Evolutionary conservation across 331 rosid genomes (phyloP).

Genomic region (Pyracantha coccinea): DNA sequence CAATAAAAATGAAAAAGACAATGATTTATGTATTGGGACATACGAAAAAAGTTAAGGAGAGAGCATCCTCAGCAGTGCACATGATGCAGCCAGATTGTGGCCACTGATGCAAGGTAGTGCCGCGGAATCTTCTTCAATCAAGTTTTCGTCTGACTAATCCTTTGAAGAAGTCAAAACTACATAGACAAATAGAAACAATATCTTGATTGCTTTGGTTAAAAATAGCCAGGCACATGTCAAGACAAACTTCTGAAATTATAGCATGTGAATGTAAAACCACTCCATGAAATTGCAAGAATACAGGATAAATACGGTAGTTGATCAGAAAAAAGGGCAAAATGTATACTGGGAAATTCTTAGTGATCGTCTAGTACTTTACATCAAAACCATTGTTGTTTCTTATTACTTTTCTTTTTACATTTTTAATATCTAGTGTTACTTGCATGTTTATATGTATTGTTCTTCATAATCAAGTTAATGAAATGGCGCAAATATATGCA

Average conservation of each 20-base stretch:
- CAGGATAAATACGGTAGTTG: neutral
- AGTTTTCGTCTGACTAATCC: conserved; percentile 72
- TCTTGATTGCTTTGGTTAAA: neutral
- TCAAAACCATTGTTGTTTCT: neutral
- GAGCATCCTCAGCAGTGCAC: conserved; percentile 14
- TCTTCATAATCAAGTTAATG: neutral
- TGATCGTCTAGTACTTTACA: neutral
- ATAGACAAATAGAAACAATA: conserved; percentile 24
- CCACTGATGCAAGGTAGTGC: conserved; percentile 27
- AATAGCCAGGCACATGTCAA: neutral
- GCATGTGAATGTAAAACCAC: neutral
- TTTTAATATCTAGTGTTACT: neutral
- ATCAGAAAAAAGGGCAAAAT: neutral
- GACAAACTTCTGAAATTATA: neutral
- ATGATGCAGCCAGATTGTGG: conserved; percentile 13
- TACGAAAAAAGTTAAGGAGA: neutral
- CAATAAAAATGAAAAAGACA: neutral
- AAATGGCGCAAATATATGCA: neutral
- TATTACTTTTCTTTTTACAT: neutral
- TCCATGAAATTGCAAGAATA: neutral
- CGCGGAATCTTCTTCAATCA: conserved; percentile 30
- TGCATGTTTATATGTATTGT: neutral
- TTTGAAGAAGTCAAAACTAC: conserved; percentile 81
- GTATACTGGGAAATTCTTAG: neutral
- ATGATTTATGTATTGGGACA: neutral